Evolutionary conservation across 208 protist species (phyloP).

Genomic region (Spongospora subterranea): DNA sequence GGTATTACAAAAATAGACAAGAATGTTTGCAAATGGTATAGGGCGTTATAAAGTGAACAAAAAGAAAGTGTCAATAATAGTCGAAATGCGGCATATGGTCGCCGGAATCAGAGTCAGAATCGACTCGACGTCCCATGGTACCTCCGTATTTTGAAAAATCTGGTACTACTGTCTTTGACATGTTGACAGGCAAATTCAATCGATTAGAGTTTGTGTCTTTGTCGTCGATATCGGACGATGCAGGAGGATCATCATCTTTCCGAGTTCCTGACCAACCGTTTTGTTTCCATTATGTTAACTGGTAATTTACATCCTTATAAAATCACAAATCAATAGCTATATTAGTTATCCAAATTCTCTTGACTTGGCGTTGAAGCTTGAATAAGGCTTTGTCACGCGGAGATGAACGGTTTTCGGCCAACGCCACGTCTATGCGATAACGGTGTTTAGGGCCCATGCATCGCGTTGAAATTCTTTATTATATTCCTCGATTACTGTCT

Average conservation of each 20-base stretch:
- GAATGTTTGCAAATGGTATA: background rate
- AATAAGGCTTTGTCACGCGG: too few species aligned
- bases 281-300: conserved; percentile 3
- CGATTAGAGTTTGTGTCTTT: background rate
- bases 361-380: too few species aligned
- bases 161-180: background rate
- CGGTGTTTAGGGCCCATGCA: too few species aligned
- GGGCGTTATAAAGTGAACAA: background rate
- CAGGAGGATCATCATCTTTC: background rate
- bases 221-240: background rate
- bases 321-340: too few species aligned
- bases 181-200: background rate
- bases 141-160: background rate
- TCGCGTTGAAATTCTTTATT: too few species aligned
- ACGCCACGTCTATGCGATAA: too few species aligned
- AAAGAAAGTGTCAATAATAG: background rate
- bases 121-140: background rate
- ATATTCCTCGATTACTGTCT: too few species aligned
- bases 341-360: too few species aligned
- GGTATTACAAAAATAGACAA: background rate
- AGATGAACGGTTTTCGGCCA: too few species aligned
- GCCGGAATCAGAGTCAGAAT: conserved; percentile 17
- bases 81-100: conserved; percentile 5
- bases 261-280: background rate
- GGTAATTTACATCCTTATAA: too few species aligned